Evolutionary conservation across 2,329 filamentous ascomycete species (phyloP), one percentile per base, ranked within the genome.

Genomic region (Hypoxylon sp.): DNA sequence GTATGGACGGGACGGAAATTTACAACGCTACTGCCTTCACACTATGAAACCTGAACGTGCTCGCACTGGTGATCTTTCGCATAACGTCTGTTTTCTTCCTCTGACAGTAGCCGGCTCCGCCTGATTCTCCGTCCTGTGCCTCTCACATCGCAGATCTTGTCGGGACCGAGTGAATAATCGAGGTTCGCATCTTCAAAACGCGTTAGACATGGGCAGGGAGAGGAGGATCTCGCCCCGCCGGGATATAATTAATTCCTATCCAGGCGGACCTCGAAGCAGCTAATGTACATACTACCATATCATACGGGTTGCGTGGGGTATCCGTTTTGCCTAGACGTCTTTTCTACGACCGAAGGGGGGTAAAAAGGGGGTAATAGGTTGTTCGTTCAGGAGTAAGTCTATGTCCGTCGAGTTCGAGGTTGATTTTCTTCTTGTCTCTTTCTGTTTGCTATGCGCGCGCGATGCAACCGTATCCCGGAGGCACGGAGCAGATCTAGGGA

Each of bases 141-240:
- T 29, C 27, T 11, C 27, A 17, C 20, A 4, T 2, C 20, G 33
- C 13, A 23, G 20, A n/a, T 15, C n/a, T n/a, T 24, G 15, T 58
- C 60, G 57, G 60, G 53, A 53, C 60, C 57, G 60, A 58, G 46
- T 55, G n/a, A 47, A 13, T 49, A n/a, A 60, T 60, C 55, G 48
- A 52, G 42, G 56, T 54, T 49, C 26, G 21, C 24, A 18, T 48
- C 29, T 18, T 40, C 45, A 59, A 56, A 62, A 51, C 47, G 54
- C 51, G 37, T 26, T 31, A 37, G 26, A 46, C 48, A 59, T 62
- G 54, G 55, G 48, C 5, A 10, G n/a, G n/a, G n/a, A n/a, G n/a
- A n/a, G n/a, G n/a, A n/a, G n/a, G n/a, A n/a, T n/a, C 38, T 33
- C 24, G 33, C 24, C 50, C 51, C 51, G 45, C 55, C 38, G 31